Base-by-base conservation (phyloP, 2,329 filamentous ascomycete species). In the Lasiodiplodia sp. region DNA sequence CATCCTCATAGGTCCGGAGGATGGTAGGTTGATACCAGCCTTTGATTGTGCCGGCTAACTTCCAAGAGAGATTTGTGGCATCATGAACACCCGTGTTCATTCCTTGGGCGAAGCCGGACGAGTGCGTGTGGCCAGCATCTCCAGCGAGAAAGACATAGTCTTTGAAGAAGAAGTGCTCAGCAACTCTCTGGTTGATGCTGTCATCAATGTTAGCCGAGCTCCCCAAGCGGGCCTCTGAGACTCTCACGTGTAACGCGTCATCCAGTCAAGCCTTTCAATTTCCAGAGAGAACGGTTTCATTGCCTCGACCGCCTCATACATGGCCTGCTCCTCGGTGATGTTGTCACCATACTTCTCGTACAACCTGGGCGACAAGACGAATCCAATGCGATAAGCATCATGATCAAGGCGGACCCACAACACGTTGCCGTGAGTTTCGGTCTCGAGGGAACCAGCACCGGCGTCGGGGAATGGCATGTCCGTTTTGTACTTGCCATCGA, bases 1-100 rank as follows among this genome's bases (percentile, higher is more conserved):
- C 78, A 1, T 65, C 53, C 14, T 72, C 62, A 55, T 79, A 80
- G 1, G 74, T 78, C 21, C 73, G 67, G 4, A 79, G 72, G 1
- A 77, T 67, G 16, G 72, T 67, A 4, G 67, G 69, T 10, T 71
- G 70, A 31, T 71, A 68, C 52, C 70, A 70, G 28, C 75, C 75
- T 11, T 72, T 58, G 68, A 73, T 47, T 52, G 68, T 57, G 68
- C 73, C 55, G 66, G 73, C 23, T 60, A 75, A 66, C 62, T 75
- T 75, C 73, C 73, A 75, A 0, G 69, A 34, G 14, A 75, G 69
- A 34, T 75, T 75, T 10, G 71, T 68, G 14, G 73, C 69, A 47
- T 75, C 73, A 25, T 72, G 70, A n/a, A 75, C 40, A 6, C 72
- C 69, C 2, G 69, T 69, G 47, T 75, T 75, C 70, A 73, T 70